These are phyloP conservation scores for Platanus orientalis DNA, from an alignment of 164 flowering plant species.

Conservation along the genomic window DNA sequence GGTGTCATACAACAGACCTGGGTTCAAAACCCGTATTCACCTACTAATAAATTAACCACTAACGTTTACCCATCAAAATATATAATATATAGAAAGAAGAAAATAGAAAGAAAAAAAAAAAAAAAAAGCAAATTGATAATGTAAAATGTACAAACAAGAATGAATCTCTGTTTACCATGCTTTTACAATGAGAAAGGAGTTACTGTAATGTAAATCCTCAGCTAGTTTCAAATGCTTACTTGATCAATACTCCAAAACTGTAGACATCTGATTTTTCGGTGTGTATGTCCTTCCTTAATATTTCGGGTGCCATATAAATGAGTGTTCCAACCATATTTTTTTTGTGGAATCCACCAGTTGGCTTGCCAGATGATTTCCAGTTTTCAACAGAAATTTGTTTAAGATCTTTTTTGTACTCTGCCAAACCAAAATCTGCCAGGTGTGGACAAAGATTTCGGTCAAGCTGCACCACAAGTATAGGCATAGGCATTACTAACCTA, in stretches of 20 bases:
- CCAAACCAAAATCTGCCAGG: slow-evolving; percentile 92
- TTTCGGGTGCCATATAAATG: slow-evolving; percentile 95
- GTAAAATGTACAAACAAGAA: no score
- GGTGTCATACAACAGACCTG: no score
- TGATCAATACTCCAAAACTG: slow-evolving; percentile 78
- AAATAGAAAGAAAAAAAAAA: no score
- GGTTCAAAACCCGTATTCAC: no score
- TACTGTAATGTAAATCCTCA: neutral
- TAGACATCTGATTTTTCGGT: slow-evolving; percentile 92
- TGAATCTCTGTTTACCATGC: no score
- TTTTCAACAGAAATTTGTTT: slow-evolving; percentile 49
- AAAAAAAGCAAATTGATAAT: no score
- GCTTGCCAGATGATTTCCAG: slow-evolving; percentile 94
- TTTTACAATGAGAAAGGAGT: neutral
- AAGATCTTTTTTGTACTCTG: slow-evolving; percentile 66
- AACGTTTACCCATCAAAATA: no score
- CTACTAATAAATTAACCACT: no score
- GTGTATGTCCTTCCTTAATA: slow-evolving; percentile 71
- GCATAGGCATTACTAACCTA: neutral
- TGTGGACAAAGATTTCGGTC: slow-evolving; percentile 57
- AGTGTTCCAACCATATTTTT: slow-evolving; percentile 96
- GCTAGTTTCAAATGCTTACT: slow-evolving; percentile 46
- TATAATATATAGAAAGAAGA: no score
- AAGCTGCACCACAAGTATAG: slow-evolving; percentile 51
- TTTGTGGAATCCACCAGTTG: slow-evolving; percentile 96